These are phyloP conservation scores for Clonostachys rhizophaga DNA, from an alignment of 2,329 filamentous ascomycete genomes.

Conservation along the genomic window DNA sequence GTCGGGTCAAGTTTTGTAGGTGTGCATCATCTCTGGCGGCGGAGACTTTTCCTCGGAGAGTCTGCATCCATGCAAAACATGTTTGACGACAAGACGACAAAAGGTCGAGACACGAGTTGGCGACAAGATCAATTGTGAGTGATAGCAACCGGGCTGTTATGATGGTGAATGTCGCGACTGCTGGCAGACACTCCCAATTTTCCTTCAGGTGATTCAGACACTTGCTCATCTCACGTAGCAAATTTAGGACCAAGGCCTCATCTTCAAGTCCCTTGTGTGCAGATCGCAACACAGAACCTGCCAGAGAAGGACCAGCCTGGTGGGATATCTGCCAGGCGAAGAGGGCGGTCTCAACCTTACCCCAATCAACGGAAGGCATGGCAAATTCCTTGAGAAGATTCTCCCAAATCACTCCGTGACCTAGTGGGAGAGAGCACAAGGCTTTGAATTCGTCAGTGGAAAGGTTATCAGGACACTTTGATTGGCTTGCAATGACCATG, in stretches of 20 bases:
- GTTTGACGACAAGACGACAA: no score
- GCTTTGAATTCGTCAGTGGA: conserved; percentile 46
- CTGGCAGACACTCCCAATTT: background rate
- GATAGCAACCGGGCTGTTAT: background rate
- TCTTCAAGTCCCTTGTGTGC: background rate
- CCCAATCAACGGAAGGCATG: conserved; percentile 39
- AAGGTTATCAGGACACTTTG: conserved; percentile 39
- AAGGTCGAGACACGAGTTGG: no score
- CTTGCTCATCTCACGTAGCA: background rate
- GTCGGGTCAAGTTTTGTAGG: no score
- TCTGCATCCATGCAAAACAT: no score
- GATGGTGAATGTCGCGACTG: background rate
- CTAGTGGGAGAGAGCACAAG: conserved; percentile 39
- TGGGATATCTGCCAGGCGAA: conserved; percentile 42
- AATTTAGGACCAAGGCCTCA: background rate
- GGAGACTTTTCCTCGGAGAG: no score
- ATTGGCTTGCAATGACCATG: conserved; percentile 41
- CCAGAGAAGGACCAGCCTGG: conserved; percentile 32
- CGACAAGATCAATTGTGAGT: no score
- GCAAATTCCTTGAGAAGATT: conserved; percentile 48
- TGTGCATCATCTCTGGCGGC: no score
- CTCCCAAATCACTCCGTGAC: conserved; percentile 43
- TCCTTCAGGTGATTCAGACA: background rate
- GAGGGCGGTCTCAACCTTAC: conserved; percentile 35
- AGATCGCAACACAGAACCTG: no score